phyloP scores from a whole-genome alignment of 2,329 filamentous ascomycete species.

The Nothomitra cinnamomea region DNA sequence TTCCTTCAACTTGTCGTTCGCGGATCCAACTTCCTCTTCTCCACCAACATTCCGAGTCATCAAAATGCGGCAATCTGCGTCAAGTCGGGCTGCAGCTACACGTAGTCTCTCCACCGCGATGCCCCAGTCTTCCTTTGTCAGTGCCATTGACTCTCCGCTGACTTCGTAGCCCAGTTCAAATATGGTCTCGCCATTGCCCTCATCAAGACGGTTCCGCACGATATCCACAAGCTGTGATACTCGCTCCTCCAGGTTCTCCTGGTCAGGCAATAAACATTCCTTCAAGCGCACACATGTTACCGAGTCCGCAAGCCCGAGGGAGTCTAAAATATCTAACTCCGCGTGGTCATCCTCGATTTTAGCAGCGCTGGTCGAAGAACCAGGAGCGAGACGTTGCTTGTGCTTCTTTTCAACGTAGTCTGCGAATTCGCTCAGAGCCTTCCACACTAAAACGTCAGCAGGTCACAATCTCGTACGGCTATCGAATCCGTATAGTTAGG shows the following conservation, averaged over 20 bases:
- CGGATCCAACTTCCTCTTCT: constrained; percentile 49
- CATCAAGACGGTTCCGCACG: constrained; percentile 51
- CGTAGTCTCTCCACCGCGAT: constrained; percentile 48
- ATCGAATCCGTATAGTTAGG: constrained; percentile 13
- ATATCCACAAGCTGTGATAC: constrained; percentile 46
- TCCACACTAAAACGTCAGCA: neutral
- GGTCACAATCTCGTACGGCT: neutral
- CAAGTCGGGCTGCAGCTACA: constrained; percentile 43
- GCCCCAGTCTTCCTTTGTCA: constrained; percentile 61
- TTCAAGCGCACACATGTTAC: constrained; percentile 52
- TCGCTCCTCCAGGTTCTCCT: constrained; percentile 36
- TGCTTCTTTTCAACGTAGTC: constrained; percentile 96
- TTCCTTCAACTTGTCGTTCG: constrained; percentile 49
- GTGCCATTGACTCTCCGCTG: constrained; percentile 67
- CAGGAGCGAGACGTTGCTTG: constrained; percentile 26
- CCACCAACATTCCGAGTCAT: constrained; percentile 85
- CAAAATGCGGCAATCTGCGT: constrained; percentile 64
- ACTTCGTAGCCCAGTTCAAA: constrained; percentile 90
- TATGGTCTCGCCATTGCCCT: constrained; percentile 76
- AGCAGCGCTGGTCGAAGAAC: constrained; percentile 16
- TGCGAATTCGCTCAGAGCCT: constrained; percentile 87
- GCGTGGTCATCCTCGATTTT: constrained; percentile 42
- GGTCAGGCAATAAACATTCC: constrained; percentile 49
- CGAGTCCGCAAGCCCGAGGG: constrained; percentile 53
- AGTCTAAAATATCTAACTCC: constrained; percentile 81